These are phyloP conservation scores for Hypoxylon sp. DNA, from an alignment of 2,329 filamentous ascomycete species.

Conservation along the genomic window DNA sequence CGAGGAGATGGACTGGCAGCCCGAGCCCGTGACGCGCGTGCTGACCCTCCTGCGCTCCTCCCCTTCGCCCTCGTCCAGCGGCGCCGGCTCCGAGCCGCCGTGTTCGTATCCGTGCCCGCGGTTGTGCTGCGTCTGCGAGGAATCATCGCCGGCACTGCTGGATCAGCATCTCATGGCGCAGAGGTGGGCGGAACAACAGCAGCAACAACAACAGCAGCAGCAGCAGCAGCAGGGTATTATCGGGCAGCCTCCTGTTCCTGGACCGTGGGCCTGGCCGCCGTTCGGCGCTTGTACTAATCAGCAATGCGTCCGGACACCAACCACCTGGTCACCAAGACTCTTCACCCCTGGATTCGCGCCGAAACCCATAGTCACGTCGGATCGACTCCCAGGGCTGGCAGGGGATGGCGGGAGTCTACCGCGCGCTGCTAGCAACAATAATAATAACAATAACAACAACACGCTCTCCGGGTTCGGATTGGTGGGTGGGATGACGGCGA, in stretches of 20 bases:
- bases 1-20: conserved; percentile 49
- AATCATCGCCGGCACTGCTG: neutral
- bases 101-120: no score
- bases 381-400: no score
- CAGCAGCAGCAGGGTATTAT: conserved; percentile 13
- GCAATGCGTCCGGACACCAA: neutral
- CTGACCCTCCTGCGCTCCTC: conserved; percentile 14
- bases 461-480: conserved; percentile 13
- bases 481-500: neutral
- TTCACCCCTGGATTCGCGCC: conserved; percentile 10
- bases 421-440: no score
- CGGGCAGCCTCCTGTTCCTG: conserved; percentile 7
- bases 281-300: neutral
- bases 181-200: neutral
- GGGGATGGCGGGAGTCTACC: no score
- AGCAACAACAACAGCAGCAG: neutral
- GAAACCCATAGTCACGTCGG: no score
- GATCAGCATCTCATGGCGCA: neutral
- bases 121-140: no score
- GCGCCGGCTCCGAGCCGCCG: no score
- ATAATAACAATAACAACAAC: no score
- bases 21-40: conserved; percentile 44
- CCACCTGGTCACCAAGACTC: neutral
- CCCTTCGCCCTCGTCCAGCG: no score
- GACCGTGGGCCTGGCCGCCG: conserved; percentile 30